A percentile compares a stretch with the other conserved stretches of the same genome.
Conservation (phyloP, 208 protist genomes). For the Kentomonas sorsogonicus region DNA sequence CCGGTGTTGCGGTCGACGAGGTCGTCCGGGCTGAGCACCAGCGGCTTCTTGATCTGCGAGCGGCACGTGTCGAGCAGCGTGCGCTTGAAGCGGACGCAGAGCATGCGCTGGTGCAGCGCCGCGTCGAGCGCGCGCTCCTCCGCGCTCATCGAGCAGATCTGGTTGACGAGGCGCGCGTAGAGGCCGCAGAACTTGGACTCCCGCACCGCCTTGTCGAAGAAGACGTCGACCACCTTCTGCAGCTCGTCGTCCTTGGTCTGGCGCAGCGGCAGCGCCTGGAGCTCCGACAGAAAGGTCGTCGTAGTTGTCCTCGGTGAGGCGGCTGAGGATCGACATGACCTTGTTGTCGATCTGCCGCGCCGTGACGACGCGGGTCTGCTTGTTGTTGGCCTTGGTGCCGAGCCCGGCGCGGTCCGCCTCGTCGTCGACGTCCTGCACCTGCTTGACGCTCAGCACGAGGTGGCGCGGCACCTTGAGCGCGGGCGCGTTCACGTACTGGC, state of each 20-base stretch:
- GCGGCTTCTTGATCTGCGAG: conserved; percentile 57
- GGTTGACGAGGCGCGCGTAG: conserved; percentile 66
- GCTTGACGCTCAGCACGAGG: conserved; percentile 67
- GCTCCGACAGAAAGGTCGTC: conserved; percentile 56
- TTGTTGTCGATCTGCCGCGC: conserved; percentile 78
- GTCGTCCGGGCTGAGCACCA: conserved; percentile 65
- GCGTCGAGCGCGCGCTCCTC: conserved; percentile 40
- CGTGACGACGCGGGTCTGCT: conserved; percentile 36
- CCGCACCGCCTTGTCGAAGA: conserved; percentile 84
- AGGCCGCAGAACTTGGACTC: conserved; percentile 75
- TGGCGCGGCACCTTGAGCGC: conserved; percentile 79
- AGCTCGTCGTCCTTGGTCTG: conserved; percentile 75
- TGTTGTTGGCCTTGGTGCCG: conserved; percentile 40
- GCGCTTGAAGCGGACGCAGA: conserved; percentile 58
- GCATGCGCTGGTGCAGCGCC: conserved; percentile 45
- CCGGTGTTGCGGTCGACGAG: conserved; percentile 66
- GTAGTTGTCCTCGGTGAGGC: conserved; percentile 81
- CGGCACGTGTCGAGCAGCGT: conserved; percentile 58
- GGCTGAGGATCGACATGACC: conserved; percentile 82
- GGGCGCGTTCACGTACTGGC: conserved; percentile 61
- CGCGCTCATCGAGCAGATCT: conserved; percentile 58
- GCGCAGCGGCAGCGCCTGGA: conserved; percentile 70
- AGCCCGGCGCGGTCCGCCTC: conserved; percentile 53
- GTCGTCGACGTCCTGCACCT: conserved; percentile 39
- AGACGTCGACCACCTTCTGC: conserved; percentile 72